phyloP scores from a whole-genome alignment of 495 filamentous ascomycete species.

The Zalerion maritima region DNA sequence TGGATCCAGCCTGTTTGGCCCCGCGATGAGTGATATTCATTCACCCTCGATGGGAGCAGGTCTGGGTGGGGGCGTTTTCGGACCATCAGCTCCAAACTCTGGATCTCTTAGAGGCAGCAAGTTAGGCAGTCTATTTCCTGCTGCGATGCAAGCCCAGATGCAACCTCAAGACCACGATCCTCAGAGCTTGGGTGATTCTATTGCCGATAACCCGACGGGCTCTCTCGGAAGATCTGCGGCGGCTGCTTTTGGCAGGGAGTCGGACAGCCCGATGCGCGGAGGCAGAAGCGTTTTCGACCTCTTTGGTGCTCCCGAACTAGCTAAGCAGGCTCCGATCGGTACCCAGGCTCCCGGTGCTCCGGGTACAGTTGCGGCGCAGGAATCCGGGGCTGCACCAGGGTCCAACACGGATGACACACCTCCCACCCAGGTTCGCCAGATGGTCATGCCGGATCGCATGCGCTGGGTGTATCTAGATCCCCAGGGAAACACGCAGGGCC shows the following conservation, averaged over 20 bases:
- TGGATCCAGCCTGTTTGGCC: conserved; percentile 56
- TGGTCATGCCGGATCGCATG: conserved; percentile 99
- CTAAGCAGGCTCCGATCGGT: conserved; percentile 15
- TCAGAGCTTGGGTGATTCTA: conserved; percentile 34
- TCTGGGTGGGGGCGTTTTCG: conserved; percentile 38
- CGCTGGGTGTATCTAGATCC: conserved; percentile 97
- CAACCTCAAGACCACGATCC: conserved; percentile 45
- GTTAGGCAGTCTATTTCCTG: conserved; percentile 73
- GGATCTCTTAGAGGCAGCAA: conserved; percentile 61
- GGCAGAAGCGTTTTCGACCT: conserved; percentile 44
- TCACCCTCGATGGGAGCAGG: conserved; percentile 57
- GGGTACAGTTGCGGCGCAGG: conserved; percentile 6
- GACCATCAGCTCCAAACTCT: no score
- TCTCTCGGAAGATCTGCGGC: conserved; percentile 38
- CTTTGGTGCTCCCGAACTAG: conserved; percentile 19
- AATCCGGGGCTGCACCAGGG: conserved; percentile 6
- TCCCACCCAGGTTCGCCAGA: conserved; percentile 61
- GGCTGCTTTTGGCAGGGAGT: conserved; percentile 32
- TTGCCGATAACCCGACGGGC: conserved; percentile 37
- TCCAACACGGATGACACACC: conserved; percentile 39
- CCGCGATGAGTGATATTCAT: conserved; percentile 54
- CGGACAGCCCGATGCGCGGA: conserved; percentile 47
- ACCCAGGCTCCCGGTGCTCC: conserved; percentile 16
- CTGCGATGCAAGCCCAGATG: conserved; percentile 81
- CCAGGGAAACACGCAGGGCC: conserved; percentile 78